Evolutionary conservation across 2,329 filamentous ascomycete genomes (phyloP).

Genomic region (Apiospora sp.): DNA sequence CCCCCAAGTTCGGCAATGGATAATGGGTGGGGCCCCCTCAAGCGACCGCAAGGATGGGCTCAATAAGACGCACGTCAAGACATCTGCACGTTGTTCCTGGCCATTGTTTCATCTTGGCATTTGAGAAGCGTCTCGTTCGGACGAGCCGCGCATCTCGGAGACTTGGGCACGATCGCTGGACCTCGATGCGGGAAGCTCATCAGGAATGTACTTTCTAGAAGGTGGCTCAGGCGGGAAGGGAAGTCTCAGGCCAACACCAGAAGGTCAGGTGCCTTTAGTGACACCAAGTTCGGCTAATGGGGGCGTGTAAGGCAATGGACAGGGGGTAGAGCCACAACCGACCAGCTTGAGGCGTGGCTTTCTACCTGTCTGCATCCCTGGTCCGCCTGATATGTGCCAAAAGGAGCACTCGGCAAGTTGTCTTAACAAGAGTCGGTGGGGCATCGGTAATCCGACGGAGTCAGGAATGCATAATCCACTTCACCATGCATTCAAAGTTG

Average conservation of each 20-base stretch:
- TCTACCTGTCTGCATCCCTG: not conserved
- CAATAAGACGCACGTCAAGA: not conserved
- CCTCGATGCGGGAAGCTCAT: not conserved
- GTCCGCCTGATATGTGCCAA: not conserved
- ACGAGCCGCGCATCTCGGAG: not conserved
- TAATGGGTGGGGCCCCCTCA: not conserved
- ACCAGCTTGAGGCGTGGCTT: not conserved
- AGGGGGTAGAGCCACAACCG: not conserved
- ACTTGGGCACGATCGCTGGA: not conserved
- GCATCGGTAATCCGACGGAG: too few species aligned
- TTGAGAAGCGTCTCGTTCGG: not conserved
- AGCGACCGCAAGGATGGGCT: not conserved
- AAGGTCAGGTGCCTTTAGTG: not conserved
- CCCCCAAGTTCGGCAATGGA: not conserved
- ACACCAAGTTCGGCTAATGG: not conserved
- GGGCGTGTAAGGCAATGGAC: not conserved
- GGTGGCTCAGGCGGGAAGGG: not conserved
- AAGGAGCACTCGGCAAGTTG: not conserved
- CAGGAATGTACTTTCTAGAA: not conserved
- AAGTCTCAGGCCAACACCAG: not conserved
- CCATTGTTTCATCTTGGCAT: conserved; percentile 16
- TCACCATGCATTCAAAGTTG: not conserved
- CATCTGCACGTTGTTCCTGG: conserved; percentile 2
- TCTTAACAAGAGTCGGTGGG: not conserved
- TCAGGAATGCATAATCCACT: not conserved